Evolutionary conservation across 345 rosid species (phyloP), one percentile per base, ranked within the genome.

Genomic region (Alliaria petiolata): DNA sequence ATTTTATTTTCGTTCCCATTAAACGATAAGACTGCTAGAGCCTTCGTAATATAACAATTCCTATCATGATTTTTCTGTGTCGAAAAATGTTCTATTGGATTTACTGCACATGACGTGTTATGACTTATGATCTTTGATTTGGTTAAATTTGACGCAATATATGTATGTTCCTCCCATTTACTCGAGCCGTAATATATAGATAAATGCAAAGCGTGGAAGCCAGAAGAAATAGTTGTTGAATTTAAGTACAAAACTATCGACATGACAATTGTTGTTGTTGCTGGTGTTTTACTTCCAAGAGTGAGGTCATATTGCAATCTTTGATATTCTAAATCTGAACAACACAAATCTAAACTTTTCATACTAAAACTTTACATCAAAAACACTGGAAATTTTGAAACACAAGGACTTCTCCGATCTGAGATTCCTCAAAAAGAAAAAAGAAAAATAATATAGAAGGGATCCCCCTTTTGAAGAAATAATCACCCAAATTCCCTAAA

Each of bases 401-500:
- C 25, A 69, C 51, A 70, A 60, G 52, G 34, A 49, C 22, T 40
- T 56, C 55, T 47, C 66, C 14, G 61, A 69, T 69, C 55, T 67
- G 71, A 67, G 47, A 62, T 6, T 52, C 62, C 69, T 52, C 30
- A 33, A 62, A 71, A 61, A 62, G 6, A 7, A n/a, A 6, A 46
- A 4, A 16, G 6, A 7, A n/a, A 6, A 46, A 4, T 12, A 11
- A 57, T 0, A 34, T 17, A 31, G 28, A 34, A 4, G 3, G 30
- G 25, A 53, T 7, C 17, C 57, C 35, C 57, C 14, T 26, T 36
- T 12, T 12, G 4, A 58, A 16, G 2, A 28, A 63, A 63, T 13
- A 47, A 47, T 34, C 44, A 64, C 31, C 54, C 39, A 50, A 47
- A 54, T 36, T 17, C n/a, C 31, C 33, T 17, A 10, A 43, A 57